A percentile compares a stretch with the other conserved stretches of the same genome.
These are phyloP conservation scores for Termitomyces titanicus DNA, from an alignment of 768 basidiomycete genomes.

Conservation along the genomic window DNA sequence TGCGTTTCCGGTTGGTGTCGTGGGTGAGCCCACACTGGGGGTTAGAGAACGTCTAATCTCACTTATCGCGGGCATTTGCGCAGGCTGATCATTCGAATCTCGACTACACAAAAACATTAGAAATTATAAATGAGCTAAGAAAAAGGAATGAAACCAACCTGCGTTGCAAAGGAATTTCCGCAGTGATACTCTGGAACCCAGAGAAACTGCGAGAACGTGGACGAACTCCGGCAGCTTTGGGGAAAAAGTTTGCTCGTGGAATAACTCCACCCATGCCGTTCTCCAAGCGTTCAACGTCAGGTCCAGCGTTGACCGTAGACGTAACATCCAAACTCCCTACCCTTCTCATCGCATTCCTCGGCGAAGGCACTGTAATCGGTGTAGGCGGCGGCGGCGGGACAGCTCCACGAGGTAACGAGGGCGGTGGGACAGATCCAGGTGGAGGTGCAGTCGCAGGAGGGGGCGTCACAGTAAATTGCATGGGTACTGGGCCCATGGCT, in stretches of 20 bases:
- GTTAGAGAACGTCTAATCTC: slow-evolving; percentile 24
- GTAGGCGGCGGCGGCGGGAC: neutral
- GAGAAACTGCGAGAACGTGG: slow-evolving; percentile 80
- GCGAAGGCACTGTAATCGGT: neutral
- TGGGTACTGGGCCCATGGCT: slow-evolving; percentile 56
- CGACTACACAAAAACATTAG: slow-evolving; percentile 14
- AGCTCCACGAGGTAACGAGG: slow-evolving; percentile 3
- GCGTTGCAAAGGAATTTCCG: slow-evolving; percentile 26
- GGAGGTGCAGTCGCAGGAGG: slow-evolving; percentile 21
- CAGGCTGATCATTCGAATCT: slow-evolving; percentile 20
- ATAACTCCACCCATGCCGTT: slow-evolving; percentile 26
- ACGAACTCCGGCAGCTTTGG: slow-evolving; percentile 45
- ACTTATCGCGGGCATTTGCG: slow-evolving; percentile 17
- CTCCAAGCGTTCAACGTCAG: neutral
- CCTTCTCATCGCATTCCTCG: slow-evolving; percentile 1
- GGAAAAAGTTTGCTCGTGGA: slow-evolving; percentile 63
- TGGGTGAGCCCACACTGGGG: slow-evolving; percentile 12
- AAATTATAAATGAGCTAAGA: neutral
- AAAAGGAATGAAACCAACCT: slow-evolving; percentile 22
- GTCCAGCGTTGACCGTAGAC: neutral
- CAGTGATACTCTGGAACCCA: slow-evolving; percentile 46
- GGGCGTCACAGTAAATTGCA: slow-evolving; percentile 57
- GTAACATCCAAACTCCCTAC: slow-evolving; percentile 8
- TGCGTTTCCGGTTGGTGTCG: slow-evolving; percentile 9
- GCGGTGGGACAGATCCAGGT: slow-evolving; percentile 5